Evolutionary conservation across 176 grass and related monocot genomes (phyloP), one percentile per base, ranked within the genome.

Genomic region (Oryza officinalis): DNA sequence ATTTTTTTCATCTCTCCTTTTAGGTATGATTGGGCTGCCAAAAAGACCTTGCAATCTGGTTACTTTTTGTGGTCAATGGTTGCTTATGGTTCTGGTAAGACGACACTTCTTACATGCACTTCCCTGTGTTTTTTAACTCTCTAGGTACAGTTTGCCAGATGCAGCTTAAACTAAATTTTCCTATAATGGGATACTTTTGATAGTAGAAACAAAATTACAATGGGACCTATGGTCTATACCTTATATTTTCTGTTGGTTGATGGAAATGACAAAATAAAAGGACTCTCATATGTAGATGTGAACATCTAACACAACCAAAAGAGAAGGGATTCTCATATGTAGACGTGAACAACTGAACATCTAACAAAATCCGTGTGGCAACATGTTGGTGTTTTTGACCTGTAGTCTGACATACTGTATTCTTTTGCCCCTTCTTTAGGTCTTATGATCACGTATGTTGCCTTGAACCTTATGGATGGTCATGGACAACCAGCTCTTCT

Each of bases 1-100:
- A 46, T 0, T 0, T 40, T 63, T 74, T 86, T 69, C 11, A 15
- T 13, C 27, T 6, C 69, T 32, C 20, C 80, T 57, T 91, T 28
- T 83, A 99, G 96, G 77, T 99, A 99, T 78, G 96, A 96, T 90
- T 99, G 89, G 87, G 91, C 91, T 83, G 93, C 96, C 10, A 99
- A 96, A 91, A 99, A 99, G 87, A 99, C 78, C 43, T 80, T 99
- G 25, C 86, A 91, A 76, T 90, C 89, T 90, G 96, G 96, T 85
- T 99, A 99, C 90, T 99, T 99, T 70, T 81, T 99, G 71, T 99
- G 96, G 96, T 83, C 93, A 47, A 99, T 99, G 96, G 93, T 96
- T 71, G 96, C 93, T 41, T 96, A 99, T 64, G 91, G 96, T 41
- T 92, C 93, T 85, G 96, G 96, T 99, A 94, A 83, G 93, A 82